These are phyloP conservation scores for Fusarium sp. DNA, from an alignment of 2,329 filamentous ascomycete genomes.

Conservation along the genomic window DNA sequence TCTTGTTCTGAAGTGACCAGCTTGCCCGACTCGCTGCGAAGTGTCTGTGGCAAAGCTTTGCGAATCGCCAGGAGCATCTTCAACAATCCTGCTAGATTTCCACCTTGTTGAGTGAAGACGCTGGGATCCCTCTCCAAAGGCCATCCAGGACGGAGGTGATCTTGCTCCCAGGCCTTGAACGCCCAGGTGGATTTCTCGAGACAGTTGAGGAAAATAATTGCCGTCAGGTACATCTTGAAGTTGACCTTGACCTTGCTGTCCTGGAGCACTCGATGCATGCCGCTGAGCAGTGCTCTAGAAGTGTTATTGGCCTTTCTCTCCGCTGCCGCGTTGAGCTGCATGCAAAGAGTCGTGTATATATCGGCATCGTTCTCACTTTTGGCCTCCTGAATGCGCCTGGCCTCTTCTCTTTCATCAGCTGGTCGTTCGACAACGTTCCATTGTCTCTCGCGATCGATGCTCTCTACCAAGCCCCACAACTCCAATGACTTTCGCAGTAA, in stretches of 20 bases:
- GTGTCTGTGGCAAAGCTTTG: constrained; percentile 66
- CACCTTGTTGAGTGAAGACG: constrained; percentile 68
- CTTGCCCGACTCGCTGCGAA: constrained; percentile 59
- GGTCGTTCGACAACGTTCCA: constrained; percentile 67
- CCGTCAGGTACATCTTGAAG: constrained; percentile 70
- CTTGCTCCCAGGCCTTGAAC: constrained; percentile 75
- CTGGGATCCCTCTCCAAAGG: constrained; percentile 68
- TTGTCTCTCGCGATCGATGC: constrained; percentile 71
- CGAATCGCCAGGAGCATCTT: constrained; percentile 72
- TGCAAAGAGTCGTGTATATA: constrained; percentile 69
- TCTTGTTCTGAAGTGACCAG: constrained; percentile 61
- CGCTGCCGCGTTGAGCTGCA: constrained; percentile 72
- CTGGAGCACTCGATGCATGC: constrained; percentile 70
- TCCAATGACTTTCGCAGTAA: constrained; percentile 69
- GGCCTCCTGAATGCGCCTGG: constrained; percentile 61
- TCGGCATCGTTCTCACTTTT: constrained; percentile 62
- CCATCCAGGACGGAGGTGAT: constrained; percentile 68
- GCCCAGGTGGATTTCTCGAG: constrained; percentile 76
- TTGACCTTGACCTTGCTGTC: constrained; percentile 69
- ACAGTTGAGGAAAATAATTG: constrained; percentile 71
- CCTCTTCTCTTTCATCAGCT: constrained; percentile 54
- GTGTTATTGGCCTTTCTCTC: constrained; percentile 71
- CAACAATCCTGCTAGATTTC: constrained; percentile 67
- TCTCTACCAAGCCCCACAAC: constrained; percentile 73
- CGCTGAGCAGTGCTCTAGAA: constrained; percentile 67